Conservation (phyloP, 768 basidiomycete genomes). For the Pholiota microspora region DNA sequence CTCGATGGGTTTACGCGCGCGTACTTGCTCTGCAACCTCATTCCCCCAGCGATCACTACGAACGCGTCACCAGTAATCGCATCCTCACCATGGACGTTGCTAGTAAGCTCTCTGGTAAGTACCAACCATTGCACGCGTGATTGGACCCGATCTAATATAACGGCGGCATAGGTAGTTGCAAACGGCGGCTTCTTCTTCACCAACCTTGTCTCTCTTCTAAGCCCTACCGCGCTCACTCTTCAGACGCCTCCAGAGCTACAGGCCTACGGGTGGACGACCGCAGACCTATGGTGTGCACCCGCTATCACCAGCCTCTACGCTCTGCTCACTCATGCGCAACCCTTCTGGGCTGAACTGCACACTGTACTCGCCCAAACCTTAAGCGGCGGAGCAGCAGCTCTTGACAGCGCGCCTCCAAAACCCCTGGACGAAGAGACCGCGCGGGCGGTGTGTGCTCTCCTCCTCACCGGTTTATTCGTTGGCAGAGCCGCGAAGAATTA, state of each 20-base stretch:
- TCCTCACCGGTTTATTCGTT: conserved; percentile 62
- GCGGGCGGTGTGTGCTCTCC: conserved; percentile 66
- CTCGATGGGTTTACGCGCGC: conserved; percentile 81
- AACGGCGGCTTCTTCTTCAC: conserved; percentile 59
- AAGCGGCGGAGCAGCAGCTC: conserved; percentile 27
- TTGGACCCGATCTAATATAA: too few species aligned
- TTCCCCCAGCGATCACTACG: conserved; percentile 63
- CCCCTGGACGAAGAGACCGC: conserved; percentile 64
- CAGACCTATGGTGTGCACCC: conserved; percentile 86
- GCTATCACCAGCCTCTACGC: conserved; percentile 76
- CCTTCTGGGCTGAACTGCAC: conserved; percentile 72
- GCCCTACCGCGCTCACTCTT: conserved; percentile 65
- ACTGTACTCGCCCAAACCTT: conserved; percentile 43
- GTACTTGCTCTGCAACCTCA: conserved; percentile 72
- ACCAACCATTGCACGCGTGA: too few species aligned
- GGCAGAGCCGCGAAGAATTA: conserved; percentile 69
- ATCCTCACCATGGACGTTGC: conserved; percentile 72
- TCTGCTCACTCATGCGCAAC: conserved; percentile 82
- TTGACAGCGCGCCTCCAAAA: conserved; percentile 33
- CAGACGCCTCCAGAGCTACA: conserved; percentile 78
- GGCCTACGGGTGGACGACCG: conserved; percentile 82
- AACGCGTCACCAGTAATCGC: conserved; percentile 50
- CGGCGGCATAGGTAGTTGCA: conserved; percentile 71
- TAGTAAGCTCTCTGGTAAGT: conserved; percentile 70
- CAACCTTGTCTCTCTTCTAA: conserved; percentile 44